Conservation (phyloP, 177 flowering plant genomes). For the Tripterygium wilfordii region DNA sequence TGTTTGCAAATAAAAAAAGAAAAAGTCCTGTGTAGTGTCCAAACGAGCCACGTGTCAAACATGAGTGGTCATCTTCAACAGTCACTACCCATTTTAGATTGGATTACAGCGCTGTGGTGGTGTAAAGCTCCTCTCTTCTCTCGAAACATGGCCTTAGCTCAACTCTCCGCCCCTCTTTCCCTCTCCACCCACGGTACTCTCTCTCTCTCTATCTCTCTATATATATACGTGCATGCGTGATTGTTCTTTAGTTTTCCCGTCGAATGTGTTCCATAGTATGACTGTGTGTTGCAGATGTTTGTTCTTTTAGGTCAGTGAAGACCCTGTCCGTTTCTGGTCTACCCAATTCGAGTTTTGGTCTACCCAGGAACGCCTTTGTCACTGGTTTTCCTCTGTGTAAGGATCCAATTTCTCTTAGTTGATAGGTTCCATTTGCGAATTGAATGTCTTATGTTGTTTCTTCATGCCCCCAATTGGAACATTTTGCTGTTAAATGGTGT, state of each 20-base stretch:
- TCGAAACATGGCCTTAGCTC: constrained; percentile 30
- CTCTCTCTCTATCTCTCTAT: constrained; percentile 9
- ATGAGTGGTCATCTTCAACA: constrained; percentile 1
- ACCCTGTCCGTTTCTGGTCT: constrained; percentile 13
- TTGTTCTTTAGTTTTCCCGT: neutral
- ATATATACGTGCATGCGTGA: neutral
- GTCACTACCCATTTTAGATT: too few species aligned
- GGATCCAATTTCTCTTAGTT: constrained; percentile 3
- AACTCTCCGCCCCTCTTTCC: constrained; percentile 27
- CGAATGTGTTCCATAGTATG: too few species aligned
- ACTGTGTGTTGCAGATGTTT: constrained; percentile 30
- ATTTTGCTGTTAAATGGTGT: too few species aligned
- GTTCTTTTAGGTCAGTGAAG: constrained; percentile 10
- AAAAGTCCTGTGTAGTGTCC: too few species aligned
- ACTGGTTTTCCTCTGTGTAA: constrained; percentile 52
- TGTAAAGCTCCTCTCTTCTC: neutral
- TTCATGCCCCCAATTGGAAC: too few species aligned
- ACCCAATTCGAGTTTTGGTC: constrained; percentile 14
- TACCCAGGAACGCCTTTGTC: constrained; percentile 21
- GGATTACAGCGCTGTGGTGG: too few species aligned
- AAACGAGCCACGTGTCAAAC: neutral
- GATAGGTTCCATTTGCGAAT: too few species aligned
- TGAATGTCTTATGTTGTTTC: too few species aligned
- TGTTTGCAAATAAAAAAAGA: too few species aligned
- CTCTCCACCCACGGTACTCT: constrained; percentile 24